These are phyloP conservation scores for Neonothopanus nambi DNA, from an alignment of 1,284 basidiomycete species.

Conservation along the genomic window DNA sequence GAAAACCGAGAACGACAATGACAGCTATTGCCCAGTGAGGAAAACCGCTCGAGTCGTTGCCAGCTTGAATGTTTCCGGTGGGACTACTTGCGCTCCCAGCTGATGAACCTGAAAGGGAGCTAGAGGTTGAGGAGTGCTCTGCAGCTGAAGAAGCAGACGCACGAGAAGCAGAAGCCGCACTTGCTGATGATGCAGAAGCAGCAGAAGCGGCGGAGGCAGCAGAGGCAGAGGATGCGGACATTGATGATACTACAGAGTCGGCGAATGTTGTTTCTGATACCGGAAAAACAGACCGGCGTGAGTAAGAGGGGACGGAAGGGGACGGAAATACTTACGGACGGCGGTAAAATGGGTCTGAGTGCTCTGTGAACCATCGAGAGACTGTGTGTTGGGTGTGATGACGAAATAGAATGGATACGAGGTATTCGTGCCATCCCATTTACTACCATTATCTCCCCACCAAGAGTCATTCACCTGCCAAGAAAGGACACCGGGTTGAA, in stretches of 20 bases:
- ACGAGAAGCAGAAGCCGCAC: slow-evolving; percentile 31
- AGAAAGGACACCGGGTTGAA: slow-evolving; percentile 53
- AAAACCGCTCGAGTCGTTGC: slow-evolving; percentile 43
- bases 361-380: slow-evolving; percentile 53
- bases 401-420: slow-evolving; percentile 74
- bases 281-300: slow-evolving; percentile 6
- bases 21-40: slow-evolving; percentile 89
- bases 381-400: slow-evolving; percentile 53
- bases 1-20: slow-evolving; percentile 78
- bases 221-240: slow-evolving; percentile 42
- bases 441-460: slow-evolving; percentile 58
- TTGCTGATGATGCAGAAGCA: slow-evolving; percentile 37
- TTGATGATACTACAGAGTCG: slow-evolving; percentile 57
- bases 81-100: slow-evolving; percentile 23
- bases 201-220: slow-evolving; percentile 36
- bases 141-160: slow-evolving; percentile 34
- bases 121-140: slow-evolving; percentile 36
- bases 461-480: slow-evolving; percentile 71
- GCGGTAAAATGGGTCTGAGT: slow-evolving; percentile 73
- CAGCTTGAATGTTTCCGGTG: slow-evolving; percentile 48
- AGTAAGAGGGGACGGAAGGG: neutral
- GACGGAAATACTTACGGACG: slow-evolving; percentile 58
- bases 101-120: slow-evolving; percentile 29
- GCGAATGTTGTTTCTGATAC: slow-evolving; percentile 68
- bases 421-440: slow-evolving; percentile 53